These are phyloP conservation scores for Xylariales sp. DNA, from an alignment of 2,329 filamentous ascomycete species.

Conservation along the genomic window DNA sequence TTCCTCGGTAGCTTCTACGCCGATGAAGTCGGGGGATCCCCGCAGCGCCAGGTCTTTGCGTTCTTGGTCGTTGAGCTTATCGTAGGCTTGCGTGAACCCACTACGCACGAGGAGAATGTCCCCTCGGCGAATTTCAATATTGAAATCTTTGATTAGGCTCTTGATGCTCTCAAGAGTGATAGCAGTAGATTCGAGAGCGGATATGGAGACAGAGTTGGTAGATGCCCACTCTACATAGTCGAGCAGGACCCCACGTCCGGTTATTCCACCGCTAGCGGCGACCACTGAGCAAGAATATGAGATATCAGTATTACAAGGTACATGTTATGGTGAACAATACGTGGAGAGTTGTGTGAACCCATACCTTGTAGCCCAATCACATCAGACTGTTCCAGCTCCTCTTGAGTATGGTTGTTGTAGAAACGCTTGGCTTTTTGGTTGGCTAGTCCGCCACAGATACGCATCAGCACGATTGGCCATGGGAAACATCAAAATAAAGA, in stretches of 20 bases:
- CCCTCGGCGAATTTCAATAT: constrained; percentile 25
- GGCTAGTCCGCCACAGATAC: too few species aligned
- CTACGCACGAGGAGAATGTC: constrained; percentile 36
- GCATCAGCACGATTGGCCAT: too few species aligned
- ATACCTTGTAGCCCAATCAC: constrained; percentile 36
- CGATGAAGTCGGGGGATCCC: constrained; percentile 26
- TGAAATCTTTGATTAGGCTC: constrained; percentile 26
- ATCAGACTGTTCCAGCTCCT: constrained; percentile 28
- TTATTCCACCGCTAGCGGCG: constrained; percentile 32
- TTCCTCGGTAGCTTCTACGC: constrained; percentile 30
- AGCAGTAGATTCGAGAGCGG: constrained; percentile 9
- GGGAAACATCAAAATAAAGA: too few species aligned
- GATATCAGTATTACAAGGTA: neutral
- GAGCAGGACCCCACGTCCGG: constrained; percentile 42
- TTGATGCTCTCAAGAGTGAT: constrained; percentile 21
- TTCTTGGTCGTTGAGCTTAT: constrained; percentile 14
- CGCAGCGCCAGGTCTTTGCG: constrained; percentile 22
- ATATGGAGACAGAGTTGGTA: constrained; percentile 6
- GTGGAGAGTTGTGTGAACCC: constrained; percentile 5
- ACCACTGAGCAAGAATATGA: constrained; percentile 26
- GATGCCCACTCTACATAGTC: constrained; percentile 26
- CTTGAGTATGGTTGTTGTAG: constrained; percentile 34
- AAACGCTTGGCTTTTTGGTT: constrained; percentile 35
- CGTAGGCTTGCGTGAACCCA: constrained; percentile 27
- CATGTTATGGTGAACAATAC: neutral